Evolutionary conservation across 306 rosid genomes (phyloP).

Genomic region (Vigna radiata): DNA sequence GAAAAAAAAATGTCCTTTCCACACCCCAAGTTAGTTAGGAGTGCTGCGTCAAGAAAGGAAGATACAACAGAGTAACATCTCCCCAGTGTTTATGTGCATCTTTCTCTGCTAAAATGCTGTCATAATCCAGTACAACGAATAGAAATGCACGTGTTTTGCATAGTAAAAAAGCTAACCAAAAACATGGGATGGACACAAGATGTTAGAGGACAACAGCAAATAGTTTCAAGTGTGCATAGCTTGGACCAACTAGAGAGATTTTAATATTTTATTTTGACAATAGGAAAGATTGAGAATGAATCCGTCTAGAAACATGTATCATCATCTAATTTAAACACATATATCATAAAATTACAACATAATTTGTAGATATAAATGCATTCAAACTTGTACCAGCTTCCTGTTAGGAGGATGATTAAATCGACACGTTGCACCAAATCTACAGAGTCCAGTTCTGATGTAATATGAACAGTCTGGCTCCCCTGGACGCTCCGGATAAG

Average conservation of each 20-base stretch:
- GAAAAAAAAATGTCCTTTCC: not conserved
- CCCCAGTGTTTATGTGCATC: conserved; percentile 1
- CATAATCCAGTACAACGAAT: not conserved
- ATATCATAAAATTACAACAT: conserved; percentile 12
- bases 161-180: conserved; percentile 10
- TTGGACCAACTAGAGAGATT: conserved; percentile 6
- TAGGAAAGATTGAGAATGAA: conserved; percentile 26
- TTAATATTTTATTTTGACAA: not conserved
- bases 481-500: conserved; percentile 85
- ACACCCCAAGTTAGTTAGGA: conserved; percentile 17
- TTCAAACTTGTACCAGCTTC: conserved; percentile 69
- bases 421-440: conserved; percentile 90
- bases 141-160: conserved; percentile 15
- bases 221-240: conserved; percentile 6
- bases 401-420: conserved; percentile 94
- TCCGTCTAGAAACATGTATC: conserved; percentile 13
- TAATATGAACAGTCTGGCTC: conserved; percentile 95
- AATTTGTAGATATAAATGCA: conserved; percentile 36
- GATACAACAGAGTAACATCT: conserved; percentile 5
- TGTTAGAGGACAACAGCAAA: conserved; percentile 13
- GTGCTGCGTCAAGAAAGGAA: conserved; percentile 30
- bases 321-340: conserved; percentile 25
- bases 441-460: conserved; percentile 91
- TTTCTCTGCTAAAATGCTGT: conserved; percentile 29
- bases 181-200: not conserved